phyloP scores from a whole-genome alignment of 1,284 basidiomycete genomes.

The Golubevia sp. region DNA sequence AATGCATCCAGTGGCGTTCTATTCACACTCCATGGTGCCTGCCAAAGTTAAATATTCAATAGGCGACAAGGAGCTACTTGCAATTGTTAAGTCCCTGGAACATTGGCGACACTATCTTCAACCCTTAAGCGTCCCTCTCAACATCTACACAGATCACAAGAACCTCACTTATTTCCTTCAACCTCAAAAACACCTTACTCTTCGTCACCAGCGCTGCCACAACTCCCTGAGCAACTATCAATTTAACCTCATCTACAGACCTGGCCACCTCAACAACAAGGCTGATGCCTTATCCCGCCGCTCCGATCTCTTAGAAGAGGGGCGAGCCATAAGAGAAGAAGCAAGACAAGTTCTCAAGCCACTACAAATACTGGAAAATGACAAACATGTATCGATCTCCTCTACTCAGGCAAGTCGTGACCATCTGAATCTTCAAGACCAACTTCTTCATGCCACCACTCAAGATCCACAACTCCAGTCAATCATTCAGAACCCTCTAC shows the following conservation, averaged over 20 bases:
- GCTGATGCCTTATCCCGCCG: no score
- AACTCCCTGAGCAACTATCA: no score
- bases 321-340: no score
- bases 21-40: no score
- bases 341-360: not conserved
- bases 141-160: slow-evolving; percentile 13
- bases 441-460: not conserved
- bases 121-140: slow-evolving; percentile 1
- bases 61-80: slow-evolving; percentile 16
- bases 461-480: slow-evolving; percentile 2
- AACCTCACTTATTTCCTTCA: slow-evolving; percentile 14
- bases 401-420: no score
- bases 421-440: not conserved
- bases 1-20: slow-evolving; percentile 8
- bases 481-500: not conserved
- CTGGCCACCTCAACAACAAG: no score
- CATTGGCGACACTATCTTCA: slow-evolving; percentile 10
- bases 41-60: no score
- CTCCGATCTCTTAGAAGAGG: no score
- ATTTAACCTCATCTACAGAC: no score
- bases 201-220: no score
- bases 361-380: not conserved
- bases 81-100: slow-evolving; percentile 4
- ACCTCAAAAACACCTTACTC: not conserved
- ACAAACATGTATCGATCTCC: no score